A percentile compares a stretch with the other conserved stretches of the same genome.
Conservation (phyloP, 2,329 filamentous ascomycete species). For the Plectosphaerella plurivora region DNA sequence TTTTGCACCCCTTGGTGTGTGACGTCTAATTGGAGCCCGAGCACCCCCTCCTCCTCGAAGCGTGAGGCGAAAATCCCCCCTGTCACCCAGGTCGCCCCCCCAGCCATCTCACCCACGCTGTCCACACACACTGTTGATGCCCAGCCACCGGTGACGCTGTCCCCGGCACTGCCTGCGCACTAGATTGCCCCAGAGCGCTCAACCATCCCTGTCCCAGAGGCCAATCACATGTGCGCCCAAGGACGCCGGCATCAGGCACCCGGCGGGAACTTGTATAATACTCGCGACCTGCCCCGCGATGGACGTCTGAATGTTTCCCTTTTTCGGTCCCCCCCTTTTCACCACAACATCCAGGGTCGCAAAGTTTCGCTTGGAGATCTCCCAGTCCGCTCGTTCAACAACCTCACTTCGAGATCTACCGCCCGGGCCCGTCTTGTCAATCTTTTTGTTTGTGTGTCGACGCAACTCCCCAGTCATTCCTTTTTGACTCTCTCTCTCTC, state of each 20-base stretch:
- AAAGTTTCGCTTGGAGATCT: constrained; percentile 51
- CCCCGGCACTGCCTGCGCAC: no score
- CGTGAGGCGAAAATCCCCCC: no score
- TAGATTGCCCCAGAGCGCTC: no score
- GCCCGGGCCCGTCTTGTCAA: constrained; percentile 50
- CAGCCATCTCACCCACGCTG: no score
- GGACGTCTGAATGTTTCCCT: constrained; percentile 21
- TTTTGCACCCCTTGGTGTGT: not conserved
- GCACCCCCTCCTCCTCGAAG: constrained; percentile 2
- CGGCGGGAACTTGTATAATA: not conserved
- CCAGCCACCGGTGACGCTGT: not conserved
- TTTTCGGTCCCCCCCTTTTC: constrained; percentile 48
- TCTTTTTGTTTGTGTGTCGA: constrained; percentile 37
- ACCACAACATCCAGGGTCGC: constrained; percentile 53
- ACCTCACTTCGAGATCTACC: constrained; percentile 29
- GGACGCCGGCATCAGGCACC: constrained; percentile 4
- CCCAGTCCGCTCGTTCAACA: constrained; percentile 43
- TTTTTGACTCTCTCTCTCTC: constrained; percentile 21
- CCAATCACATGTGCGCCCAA: constrained; percentile 11
- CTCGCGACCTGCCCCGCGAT: constrained; percentile 17
- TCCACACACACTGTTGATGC: not conserved
- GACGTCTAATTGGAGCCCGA: constrained; percentile 31
- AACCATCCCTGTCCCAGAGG: constrained; percentile 5
- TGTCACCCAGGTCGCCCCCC: no score
- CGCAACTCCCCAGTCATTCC: constrained; percentile 10